phyloP scores from a whole-genome alignment of 1,284 basidiomycete genomes.

The Cryptococcus sp. region DNA sequence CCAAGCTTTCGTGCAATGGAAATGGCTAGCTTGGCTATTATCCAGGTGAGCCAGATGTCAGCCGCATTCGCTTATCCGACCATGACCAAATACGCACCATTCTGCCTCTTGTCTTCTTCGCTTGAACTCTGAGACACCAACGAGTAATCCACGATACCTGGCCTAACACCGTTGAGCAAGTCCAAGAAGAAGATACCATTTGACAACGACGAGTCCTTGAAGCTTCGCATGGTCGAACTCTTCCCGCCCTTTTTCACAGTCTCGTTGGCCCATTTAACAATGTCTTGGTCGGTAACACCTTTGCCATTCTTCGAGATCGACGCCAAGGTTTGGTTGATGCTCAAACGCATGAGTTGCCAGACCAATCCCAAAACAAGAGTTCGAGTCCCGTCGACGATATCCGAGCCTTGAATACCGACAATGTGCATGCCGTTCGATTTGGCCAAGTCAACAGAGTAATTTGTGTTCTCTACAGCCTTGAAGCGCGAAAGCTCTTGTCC shows the following conservation, averaged over 20 bases:
- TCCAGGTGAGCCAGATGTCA: not conserved
- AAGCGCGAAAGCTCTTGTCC: constrained; percentile 87
- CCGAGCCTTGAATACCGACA: constrained; percentile 95
- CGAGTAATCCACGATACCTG: constrained; percentile 91
- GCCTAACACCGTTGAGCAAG: constrained; percentile 83
- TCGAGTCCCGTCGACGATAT: constrained; percentile 89
- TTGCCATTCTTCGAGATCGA: constrained; percentile 70
- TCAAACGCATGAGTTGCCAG: constrained; percentile 95
- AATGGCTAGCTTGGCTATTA: constrained; percentile 87
- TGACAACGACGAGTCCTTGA: constrained; percentile 90
- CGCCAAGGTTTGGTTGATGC: constrained; percentile 87
- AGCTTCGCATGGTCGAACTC: constrained; percentile 72
- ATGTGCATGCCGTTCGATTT: constrained; percentile 92
- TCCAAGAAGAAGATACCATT: constrained; percentile 94
- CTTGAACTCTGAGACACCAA: constrained; percentile 69
- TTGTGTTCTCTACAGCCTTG: constrained; percentile 98
- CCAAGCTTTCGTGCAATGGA: constrained; percentile 98
- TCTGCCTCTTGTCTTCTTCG: constrained; percentile 88
- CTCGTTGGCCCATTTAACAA: constrained; percentile 94
- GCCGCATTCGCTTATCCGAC: too few species aligned
- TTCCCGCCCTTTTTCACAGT: constrained; percentile 77
- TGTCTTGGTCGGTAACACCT: constrained; percentile 88
- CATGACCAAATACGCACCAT: constrained; percentile 63
- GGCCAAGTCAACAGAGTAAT: constrained; percentile 90
- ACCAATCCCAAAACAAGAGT: constrained; percentile 94